A percentile compares a stretch with the other conserved stretches of the same genome.
These are phyloP conservation scores for Dendrothele bispora DNA, from an alignment of 768 basidiomycete genomes.

Conservation along the genomic window DNA sequence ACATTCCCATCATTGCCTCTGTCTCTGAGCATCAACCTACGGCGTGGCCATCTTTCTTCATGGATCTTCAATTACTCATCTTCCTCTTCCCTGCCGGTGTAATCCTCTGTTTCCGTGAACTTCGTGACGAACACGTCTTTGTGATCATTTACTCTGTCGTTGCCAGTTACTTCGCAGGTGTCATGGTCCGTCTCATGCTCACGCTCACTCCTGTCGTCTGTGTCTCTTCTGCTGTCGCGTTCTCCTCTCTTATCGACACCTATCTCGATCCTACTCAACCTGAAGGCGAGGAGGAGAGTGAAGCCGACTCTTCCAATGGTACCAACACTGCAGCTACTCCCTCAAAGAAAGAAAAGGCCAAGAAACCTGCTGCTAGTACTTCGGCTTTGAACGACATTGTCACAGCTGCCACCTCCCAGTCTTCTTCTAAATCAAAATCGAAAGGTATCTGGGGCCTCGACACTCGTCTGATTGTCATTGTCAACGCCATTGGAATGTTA, in stretches of 20 bases:
- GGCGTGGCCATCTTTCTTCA: constrained; percentile 99
- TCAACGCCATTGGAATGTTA: constrained; percentile 77
- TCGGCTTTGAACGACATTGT: constrained; percentile 41
- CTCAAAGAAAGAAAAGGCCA: constrained; percentile 55
- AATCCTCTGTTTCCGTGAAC: constrained; percentile 87
- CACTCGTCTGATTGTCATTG: constrained; percentile 71
- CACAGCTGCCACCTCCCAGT: constrained; percentile 38
- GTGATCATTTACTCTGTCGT: constrained; percentile 97
- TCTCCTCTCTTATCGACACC: constrained; percentile 84
- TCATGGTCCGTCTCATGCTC: constrained; percentile 99
- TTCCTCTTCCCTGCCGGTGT: constrained; percentile 98
- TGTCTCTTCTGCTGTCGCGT: constrained; percentile 86
- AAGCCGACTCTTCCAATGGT: constrained; percentile 19
- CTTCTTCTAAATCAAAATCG: constrained; percentile 22
- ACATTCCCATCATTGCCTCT: constrained; percentile 97
- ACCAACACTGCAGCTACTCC: constrained; percentile 28
- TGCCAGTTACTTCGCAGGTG: constrained; percentile 97
- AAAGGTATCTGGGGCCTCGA: constrained; percentile 85
- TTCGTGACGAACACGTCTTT: constrained; percentile 96
- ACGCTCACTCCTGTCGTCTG: constrained; percentile 97
- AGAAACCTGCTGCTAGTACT: constrained; percentile 45
- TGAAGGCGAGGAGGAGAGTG: constrained; percentile 23
- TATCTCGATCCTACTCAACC: constrained; percentile 88
- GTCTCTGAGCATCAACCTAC: constrained; percentile 99
- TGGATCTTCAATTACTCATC: constrained; percentile 97